Evolutionary conservation across 257 asterid species (phyloP).

Genomic region (Penstemon newberryi): DNA sequence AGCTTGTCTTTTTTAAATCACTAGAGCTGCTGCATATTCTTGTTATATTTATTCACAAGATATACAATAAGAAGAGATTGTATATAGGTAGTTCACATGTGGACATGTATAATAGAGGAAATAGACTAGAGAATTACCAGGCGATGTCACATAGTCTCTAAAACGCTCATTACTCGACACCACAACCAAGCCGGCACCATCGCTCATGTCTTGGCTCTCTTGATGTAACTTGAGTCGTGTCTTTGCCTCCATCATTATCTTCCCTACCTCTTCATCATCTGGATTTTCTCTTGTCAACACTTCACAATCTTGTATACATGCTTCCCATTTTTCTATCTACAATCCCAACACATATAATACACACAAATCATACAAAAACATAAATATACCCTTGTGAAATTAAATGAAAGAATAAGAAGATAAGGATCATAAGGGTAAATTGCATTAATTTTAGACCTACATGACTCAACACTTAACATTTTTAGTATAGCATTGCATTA

Average conservation of each 20-base stretch:
- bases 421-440: too few species aligned
- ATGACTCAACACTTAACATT: too few species aligned
- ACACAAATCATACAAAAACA: neutral
- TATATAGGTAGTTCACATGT: too few species aligned
- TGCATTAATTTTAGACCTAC: too few species aligned
- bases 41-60: too few species aligned
- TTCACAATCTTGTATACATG: conserved; percentile 65
- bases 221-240: conserved; percentile 4
- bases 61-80: neutral
- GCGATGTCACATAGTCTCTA: conserved; percentile 43
- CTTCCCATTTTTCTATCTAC: conserved; percentile 67
- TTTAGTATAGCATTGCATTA: too few species aligned
- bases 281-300: conserved; percentile 48
- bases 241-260: conserved; percentile 53
- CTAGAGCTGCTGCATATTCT: too few species aligned
- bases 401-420: too few species aligned
- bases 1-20: too few species aligned
- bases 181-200: conserved; percentile 27
- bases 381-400: neutral
- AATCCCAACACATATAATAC: neutral
- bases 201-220: conserved; percentile 21
- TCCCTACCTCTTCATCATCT: conserved; percentile 48
- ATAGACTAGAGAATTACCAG: conserved; percentile 33
- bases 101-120: too few species aligned
- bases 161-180: conserved; percentile 48